A percentile compares a stretch with the other conserved stretches of the same genome.
Evolutionary conservation across 768 basidiomycete genomes (phyloP).

Genomic region (Rhodotorula toruloides): DNA sequence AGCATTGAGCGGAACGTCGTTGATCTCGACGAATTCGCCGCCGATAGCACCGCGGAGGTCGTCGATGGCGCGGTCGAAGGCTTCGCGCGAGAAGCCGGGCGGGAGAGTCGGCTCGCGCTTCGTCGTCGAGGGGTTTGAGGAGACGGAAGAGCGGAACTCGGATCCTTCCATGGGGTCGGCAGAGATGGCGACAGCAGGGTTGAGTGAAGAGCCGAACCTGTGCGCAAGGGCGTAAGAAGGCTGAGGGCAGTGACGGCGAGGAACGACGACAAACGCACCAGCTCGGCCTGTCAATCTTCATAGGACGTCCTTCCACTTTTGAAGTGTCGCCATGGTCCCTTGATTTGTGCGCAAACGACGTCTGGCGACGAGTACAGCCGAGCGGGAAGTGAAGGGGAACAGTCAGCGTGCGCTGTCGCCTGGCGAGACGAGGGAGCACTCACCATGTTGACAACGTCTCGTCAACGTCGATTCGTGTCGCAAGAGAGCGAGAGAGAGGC

Average conservation of each 20-base stretch:
- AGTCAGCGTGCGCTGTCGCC: too few relatives aligned
- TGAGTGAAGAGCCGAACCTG: conserved; percentile 16
- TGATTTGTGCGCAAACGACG: not conserved
- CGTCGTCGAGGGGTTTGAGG: not conserved
- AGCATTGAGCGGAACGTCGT: conserved; percentile 3
- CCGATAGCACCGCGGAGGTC: conserved; percentile 7
- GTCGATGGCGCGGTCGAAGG: conserved; percentile 16
- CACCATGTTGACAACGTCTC: too few relatives aligned
- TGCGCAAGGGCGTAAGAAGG: not conserved
- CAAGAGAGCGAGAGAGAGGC: too few relatives aligned
- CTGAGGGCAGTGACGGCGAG: not conserved
- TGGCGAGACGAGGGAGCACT: too few relatives aligned
- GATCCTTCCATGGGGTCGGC: not conserved
- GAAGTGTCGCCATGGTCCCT: not conserved
- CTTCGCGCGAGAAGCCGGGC: not conserved
- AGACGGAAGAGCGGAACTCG: too few relatives aligned
- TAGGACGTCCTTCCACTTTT: not conserved
- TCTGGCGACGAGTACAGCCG: too few relatives aligned
- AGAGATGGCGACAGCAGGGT: conserved; percentile 12
- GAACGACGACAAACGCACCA: too few relatives aligned
- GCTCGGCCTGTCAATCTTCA: not conserved
- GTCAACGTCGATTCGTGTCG: too few relatives aligned
- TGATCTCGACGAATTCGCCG: conserved; percentile 10
- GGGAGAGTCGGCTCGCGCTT: conserved; percentile 10
- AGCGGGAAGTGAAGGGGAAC: too few relatives aligned